A percentile compares a stretch with the other conserved stretches of the same genome.
phyloP scores from a whole-genome alignment of 169 alveolate genomes.

The Pseudocohnilembus persalinus region DNA sequence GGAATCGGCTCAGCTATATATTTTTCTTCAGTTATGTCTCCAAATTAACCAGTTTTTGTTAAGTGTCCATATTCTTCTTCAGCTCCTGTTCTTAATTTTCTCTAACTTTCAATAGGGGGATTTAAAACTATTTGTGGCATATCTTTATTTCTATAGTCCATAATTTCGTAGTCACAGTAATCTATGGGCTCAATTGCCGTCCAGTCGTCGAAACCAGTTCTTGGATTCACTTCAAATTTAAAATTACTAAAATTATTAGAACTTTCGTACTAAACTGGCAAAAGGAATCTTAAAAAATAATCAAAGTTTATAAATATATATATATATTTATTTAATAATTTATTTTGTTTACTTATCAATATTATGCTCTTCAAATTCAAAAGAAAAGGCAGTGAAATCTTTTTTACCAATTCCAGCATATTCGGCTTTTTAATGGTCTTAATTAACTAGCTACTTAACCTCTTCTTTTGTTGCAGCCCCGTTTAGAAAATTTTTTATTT shows the following conservation, averaged over 20 bases:
- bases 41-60: conserved; percentile 36
- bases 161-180: conserved; percentile 27
- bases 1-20: conserved; percentile 39
- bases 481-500: conserved; percentile 22
- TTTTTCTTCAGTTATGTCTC: conserved; percentile 3
- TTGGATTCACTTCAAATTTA: conserved; percentile 40
- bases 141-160: conserved; percentile 37
- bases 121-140: conserved; percentile 18
- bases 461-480: conserved; percentile 37
- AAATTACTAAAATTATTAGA: conserved; percentile 24
- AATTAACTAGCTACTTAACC: conserved; percentile 32
- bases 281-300: too few species aligned
- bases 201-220: conserved; percentile 48
- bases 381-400: conserved; percentile 40
- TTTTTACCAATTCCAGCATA: conserved; percentile 47
- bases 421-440: conserved; percentile 47
- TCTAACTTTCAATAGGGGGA: conserved; percentile 28
- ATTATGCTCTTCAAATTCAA: conserved; percentile 24
- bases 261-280: conserved; percentile 35
- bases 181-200: conserved; percentile 32
- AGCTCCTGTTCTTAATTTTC: conserved; percentile 40
- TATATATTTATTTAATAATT: too few species aligned
- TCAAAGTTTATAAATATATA: too few species aligned
- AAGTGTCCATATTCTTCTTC: conserved; percentile 34
- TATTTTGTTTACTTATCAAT: too few species aligned